Evolutionary conservation across 768 basidiomycete genomes (phyloP).

Genomic region (Tylopilus vinaceipallidus): DNA sequence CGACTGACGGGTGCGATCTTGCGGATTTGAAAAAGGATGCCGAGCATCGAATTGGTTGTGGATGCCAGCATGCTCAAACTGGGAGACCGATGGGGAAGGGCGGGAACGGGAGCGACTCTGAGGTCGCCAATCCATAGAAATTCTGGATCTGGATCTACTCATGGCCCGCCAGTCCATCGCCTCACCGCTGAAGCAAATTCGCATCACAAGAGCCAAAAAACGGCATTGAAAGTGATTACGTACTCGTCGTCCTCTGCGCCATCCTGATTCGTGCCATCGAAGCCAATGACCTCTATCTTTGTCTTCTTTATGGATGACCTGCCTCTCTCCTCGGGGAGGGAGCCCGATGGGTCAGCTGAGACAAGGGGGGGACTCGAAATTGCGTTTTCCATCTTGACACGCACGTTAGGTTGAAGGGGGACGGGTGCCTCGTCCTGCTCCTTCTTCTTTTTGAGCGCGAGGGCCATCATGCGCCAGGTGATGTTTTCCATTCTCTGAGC

Average conservation of each 20-base stretch:
- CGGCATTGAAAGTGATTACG: conserved; percentile 35
- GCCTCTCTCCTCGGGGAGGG: conserved; percentile 50
- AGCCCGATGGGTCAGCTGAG: not conserved
- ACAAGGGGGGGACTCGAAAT: conserved; percentile 4
- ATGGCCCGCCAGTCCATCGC: conserved; percentile 94
- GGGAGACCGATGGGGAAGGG: conserved; percentile 53
- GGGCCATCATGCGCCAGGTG: conserved; percentile 98
- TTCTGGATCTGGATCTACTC: conserved; percentile 86
- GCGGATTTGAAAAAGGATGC: conserved; percentile 41
- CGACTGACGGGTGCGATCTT: conserved; percentile 25
- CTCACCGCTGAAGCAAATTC: conserved; percentile 39
- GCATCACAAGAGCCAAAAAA: conserved; percentile 25
- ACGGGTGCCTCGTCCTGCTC: conserved; percentile 52
- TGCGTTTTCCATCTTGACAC: conserved; percentile 23
- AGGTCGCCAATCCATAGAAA: conserved; percentile 90
- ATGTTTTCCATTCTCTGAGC: conserved; percentile 97
- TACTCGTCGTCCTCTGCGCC: conserved; percentile 72
- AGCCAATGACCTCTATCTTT: conserved; percentile 75
- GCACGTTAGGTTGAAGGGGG: conserved; percentile 1
- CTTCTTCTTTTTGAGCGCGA: conserved; percentile 88
- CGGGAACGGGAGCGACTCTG: conserved; percentile 76
- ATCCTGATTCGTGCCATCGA: conserved; percentile 75
- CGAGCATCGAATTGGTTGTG: conserved; percentile 41
- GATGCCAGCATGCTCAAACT: conserved; percentile 45
- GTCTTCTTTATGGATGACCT: conserved; percentile 77